Conservation (phyloP, 345 rosid genomes). For the Euphorbia lathyris region DNA sequence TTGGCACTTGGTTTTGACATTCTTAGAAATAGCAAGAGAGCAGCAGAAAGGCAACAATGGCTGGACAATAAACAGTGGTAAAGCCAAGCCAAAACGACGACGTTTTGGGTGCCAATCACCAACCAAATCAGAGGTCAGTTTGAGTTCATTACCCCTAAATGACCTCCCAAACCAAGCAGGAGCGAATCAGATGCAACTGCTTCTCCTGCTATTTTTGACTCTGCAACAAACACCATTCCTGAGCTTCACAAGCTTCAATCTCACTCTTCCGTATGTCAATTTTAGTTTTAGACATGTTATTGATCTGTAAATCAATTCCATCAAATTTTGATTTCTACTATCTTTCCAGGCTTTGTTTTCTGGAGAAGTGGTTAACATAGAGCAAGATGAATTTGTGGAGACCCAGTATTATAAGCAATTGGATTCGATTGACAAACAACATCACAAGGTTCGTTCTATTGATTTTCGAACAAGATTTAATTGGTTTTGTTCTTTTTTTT, state of each 20-base stretch:
- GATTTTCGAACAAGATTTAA: neutral
- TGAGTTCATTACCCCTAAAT: conserved; percentile 60
- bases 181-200: conserved; percentile 48
- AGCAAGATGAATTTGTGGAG: conserved; percentile 60
- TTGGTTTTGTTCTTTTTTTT: neutral
- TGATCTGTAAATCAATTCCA: too few relatives aligned
- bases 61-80: conserved; percentile 32
- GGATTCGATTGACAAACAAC: conserved; percentile 63
- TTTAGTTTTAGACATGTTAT: too few relatives aligned
- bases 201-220: conserved; percentile 14
- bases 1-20: conserved; percentile 8
- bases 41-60: conserved; percentile 17
- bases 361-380: conserved; percentile 19
- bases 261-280: conserved; percentile 34
- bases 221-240: conserved; percentile 31
- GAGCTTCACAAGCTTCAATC: conserved; percentile 63
- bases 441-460: conserved; percentile 47
- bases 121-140: conserved; percentile 57
- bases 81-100: conserved; percentile 89
- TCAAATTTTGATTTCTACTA: too few relatives aligned
- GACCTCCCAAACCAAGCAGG: conserved; percentile 67
- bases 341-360: conserved; percentile 33
- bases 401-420: conserved; percentile 56
- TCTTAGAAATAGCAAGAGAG: too few relatives aligned
- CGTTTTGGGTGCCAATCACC: conserved; percentile 46